These are phyloP conservation scores for Ambrosiella beaveri DNA, from an alignment of 2,329 filamentous ascomycete species.

Conservation along the genomic window DNA sequence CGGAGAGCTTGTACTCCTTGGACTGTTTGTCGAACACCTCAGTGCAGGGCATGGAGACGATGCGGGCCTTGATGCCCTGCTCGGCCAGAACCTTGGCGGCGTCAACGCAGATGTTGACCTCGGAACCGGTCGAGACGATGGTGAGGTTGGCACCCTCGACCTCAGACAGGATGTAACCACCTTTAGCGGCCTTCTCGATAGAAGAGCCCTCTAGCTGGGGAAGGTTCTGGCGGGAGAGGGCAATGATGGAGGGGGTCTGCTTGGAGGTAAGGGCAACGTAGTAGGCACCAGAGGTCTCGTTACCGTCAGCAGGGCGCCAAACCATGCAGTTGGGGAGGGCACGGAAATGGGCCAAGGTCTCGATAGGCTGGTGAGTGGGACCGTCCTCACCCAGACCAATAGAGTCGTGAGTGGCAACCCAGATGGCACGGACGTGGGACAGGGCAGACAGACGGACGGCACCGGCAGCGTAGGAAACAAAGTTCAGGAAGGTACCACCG, in stretches of 20 bases:
- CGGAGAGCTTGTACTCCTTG: slow-evolving; percentile 88
- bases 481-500: slow-evolving; percentile 96
- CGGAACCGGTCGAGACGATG: slow-evolving; percentile 86
- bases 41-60: slow-evolving; percentile 91
- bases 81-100: slow-evolving; percentile 81
- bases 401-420: slow-evolving; percentile 95
- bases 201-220: slow-evolving; percentile 91
- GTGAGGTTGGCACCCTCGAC: slow-evolving; percentile 71
- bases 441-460: slow-evolving; percentile 86
- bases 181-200: slow-evolving; percentile 79
- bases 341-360: slow-evolving; percentile 96
- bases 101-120: slow-evolving; percentile 86
- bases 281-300: slow-evolving; percentile 96
- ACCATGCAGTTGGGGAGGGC: slow-evolving; percentile 98
- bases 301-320: slow-evolving; percentile 95
- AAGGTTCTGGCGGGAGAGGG: slow-evolving; percentile 93
- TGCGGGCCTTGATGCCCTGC: slow-evolving; percentile 69
- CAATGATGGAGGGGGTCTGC: slow-evolving; percentile 80
- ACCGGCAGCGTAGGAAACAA: slow-evolving; percentile 93
- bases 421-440: slow-evolving; percentile 79
- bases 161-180: slow-evolving; percentile 83
- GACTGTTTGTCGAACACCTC: slow-evolving; percentile 89
- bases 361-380: slow-evolving; percentile 96
- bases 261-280: slow-evolving; percentile 84
- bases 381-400: slow-evolving; percentile 98